Evolutionary conservation across 2,329 filamentous ascomycete species (phyloP), one percentile per base, ranked within the genome.

Genomic region (Cercospora beticola): DNA sequence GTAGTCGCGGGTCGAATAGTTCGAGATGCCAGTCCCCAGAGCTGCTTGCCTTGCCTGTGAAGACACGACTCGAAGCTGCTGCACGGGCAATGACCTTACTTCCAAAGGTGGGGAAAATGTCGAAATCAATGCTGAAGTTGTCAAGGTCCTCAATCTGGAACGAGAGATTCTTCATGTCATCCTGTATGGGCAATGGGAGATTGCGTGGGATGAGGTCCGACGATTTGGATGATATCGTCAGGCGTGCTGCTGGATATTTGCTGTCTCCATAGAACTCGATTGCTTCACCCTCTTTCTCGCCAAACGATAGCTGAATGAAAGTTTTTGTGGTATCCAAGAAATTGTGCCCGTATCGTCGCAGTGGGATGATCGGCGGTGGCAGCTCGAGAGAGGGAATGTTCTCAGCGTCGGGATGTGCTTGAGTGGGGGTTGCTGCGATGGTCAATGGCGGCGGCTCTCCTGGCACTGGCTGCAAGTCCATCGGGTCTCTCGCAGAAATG

Each of bases 31-130:
- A 97, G 72, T 86, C 88, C 1, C 92, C 92, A 3, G 91, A 91
- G 79, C 89, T 94, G 76, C 90, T 92, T 30, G 88, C 83, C 33
- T 90, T 86, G 7, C 90, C 88, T 63, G 89, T 90, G 82, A 99
- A 98, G 0, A 93, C 91, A 70, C 90, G 92, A 1, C 95, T 93
- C 30, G 97, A 86, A 14, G 93, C 95, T 64, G 97, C 93, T 4
- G 93, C 96, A 80, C 97, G 96, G 12, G 94, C 95, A 78, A 99
- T 98, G 62, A 98, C 91, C 81, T 97, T 98, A 61, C 94, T 96
- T 62, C 95, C 95, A 77, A 98, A 98, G 0, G 95, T 97, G 0
- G 95, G 94, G 79, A 95, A 99, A 54, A 99, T 93, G 77, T 99
- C 95, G 73, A 99, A 97, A 79, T 99, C 95, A 71, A 99, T 90